A percentile compares a stretch with the other conserved stretches of the same genome.
Conservation (phyloP, 2,329 filamentous ascomycete species). For the Aspergillus intermedius region DNA sequence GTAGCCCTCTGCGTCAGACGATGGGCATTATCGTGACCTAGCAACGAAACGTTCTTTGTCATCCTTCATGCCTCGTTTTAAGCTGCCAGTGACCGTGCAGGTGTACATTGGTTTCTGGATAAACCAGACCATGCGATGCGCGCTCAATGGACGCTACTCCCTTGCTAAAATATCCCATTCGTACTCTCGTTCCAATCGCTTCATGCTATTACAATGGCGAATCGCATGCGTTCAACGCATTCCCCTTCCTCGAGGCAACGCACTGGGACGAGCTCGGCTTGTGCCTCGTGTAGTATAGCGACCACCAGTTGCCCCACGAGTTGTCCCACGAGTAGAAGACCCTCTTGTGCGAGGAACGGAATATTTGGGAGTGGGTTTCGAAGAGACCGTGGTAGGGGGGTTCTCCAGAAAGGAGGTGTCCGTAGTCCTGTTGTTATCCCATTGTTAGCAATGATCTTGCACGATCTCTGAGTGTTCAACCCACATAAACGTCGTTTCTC, state of each 20-base stretch:
- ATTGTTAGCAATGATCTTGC: constrained; percentile 1
- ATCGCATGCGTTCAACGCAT: constrained; percentile 22
- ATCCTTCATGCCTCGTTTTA: too few relatives aligned
- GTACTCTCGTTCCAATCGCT: neutral
- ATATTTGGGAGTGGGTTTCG: constrained; percentile 37
- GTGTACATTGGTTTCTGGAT: too few relatives aligned
- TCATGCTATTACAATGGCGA: neutral
- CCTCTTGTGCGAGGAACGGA: constrained; percentile 19
- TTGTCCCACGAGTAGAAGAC: constrained; percentile 17
- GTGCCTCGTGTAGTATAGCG: constrained; percentile 34
- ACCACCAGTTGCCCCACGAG: constrained; percentile 20
- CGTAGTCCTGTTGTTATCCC: constrained; percentile 60
- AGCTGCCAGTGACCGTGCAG: too few relatives aligned
- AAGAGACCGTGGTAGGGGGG: constrained; percentile 50
- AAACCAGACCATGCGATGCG: too few relatives aligned
- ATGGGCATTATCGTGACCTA: neutral
- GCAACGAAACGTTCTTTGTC: neutral
- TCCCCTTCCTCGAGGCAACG: constrained; percentile 35
- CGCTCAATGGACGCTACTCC: neutral
- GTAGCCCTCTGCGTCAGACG: neutral
- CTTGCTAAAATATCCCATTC: neutral
- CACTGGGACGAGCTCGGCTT: constrained; percentile 28
- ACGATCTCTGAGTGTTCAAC: constrained; percentile 18
- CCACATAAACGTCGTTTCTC: constrained; percentile 80
- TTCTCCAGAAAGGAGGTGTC: constrained; percentile 89